Conservation (phyloP, 2,329 filamentous ascomycete species). For the Colletotrichum caudatum region DNA sequence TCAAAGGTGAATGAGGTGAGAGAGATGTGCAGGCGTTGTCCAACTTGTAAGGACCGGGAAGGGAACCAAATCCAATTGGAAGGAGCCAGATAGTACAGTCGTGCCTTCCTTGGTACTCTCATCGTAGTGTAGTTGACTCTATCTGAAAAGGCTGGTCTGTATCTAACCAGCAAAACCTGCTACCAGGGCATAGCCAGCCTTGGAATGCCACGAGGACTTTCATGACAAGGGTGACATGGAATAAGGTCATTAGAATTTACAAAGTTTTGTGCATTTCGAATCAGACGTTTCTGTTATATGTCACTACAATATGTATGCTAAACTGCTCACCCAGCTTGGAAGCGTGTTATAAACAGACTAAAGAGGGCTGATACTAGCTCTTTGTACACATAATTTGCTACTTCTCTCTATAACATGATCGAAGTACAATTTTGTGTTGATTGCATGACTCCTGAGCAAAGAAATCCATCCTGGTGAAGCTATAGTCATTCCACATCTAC, state of each 20-base stretch:
- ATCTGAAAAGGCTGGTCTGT: too few species aligned
- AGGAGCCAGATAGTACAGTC: background rate
- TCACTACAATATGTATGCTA: background rate
- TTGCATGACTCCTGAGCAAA: background rate
- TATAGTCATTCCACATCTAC: background rate
- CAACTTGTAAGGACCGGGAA: background rate
- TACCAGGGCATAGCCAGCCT: background rate
- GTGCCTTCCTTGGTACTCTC: background rate
- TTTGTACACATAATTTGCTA: background rate
- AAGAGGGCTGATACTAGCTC: background rate
- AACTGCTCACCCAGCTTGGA: background rate
- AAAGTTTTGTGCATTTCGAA: accelerated
- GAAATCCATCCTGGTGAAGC: background rate
- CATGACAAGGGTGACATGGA: background rate
- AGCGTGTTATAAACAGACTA: too few species aligned
- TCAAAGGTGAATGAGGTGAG: slow-evolving; percentile 7
- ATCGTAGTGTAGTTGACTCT: background rate
- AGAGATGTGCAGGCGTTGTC: background rate
- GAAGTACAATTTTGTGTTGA: too few species aligned
- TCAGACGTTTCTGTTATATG: too few species aligned
- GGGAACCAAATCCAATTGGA: background rate
- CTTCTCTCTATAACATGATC: background rate
- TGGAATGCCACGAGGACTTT: too few species aligned
- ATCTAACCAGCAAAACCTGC: background rate
- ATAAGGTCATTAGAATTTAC: too few species aligned